These are phyloP conservation scores for Boletus sp. DNA, from an alignment of 1,284 basidiomycete genomes.

Conservation along the genomic window DNA sequence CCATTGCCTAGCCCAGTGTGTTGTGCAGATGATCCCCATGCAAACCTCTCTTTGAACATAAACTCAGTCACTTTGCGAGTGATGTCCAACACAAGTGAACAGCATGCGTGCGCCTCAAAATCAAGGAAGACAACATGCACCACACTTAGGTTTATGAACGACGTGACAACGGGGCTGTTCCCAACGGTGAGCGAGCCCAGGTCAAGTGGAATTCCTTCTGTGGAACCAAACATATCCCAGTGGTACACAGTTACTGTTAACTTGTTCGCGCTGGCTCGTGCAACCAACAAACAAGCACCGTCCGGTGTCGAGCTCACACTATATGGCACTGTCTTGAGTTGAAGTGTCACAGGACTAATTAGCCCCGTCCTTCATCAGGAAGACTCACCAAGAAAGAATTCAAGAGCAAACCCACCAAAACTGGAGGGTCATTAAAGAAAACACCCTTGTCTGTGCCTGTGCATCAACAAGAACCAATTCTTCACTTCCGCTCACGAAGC, in stretches of 20 bases:
- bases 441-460: slow-evolving; percentile 45
- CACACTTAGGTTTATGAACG: slow-evolving; percentile 45
- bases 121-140: slow-evolving; percentile 50
- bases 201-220: slow-evolving; percentile 23
- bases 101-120: slow-evolving; percentile 32
- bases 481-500: slow-evolving; percentile 47
- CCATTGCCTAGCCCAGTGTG: slow-evolving; percentile 14
- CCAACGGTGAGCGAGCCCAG: slow-evolving; percentile 8
- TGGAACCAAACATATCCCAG: slow-evolving; percentile 31
- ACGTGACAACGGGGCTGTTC: slow-evolving; percentile 41
- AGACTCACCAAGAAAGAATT: not conserved
- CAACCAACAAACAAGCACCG: slow-evolving; percentile 51
- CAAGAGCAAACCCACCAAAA: slow-evolving; percentile 45
- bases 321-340: slow-evolving; percentile 24
- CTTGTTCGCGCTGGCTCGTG: slow-evolving; percentile 29
- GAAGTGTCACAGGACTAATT: slow-evolving; percentile 28
- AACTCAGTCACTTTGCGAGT: slow-evolving; percentile 59
- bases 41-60: slow-evolving; percentile 48
- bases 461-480: slow-evolving; percentile 54
- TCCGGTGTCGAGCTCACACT: slow-evolving; percentile 49
- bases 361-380: slow-evolving; percentile 4
- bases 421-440: slow-evolving; percentile 52
- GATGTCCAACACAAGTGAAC: slow-evolving; percentile 53
- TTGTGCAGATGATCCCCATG: slow-evolving; percentile 13
- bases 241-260: slow-evolving; percentile 27